Evolutionary conservation across 2,329 filamentous ascomycete species (phyloP).

Genomic region (Aspergillus udagawae): DNA sequence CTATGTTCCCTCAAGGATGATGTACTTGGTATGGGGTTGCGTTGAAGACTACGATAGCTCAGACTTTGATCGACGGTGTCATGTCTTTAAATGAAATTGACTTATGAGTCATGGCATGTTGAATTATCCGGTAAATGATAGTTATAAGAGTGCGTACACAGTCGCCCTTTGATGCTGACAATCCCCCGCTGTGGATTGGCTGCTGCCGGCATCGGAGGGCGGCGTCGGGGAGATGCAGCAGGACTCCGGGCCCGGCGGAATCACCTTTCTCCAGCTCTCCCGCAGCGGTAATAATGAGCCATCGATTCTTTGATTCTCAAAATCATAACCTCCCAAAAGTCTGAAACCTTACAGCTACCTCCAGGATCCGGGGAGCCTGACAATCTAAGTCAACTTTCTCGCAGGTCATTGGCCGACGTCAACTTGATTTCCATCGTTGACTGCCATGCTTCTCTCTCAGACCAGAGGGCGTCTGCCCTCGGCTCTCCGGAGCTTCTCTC

Average conservation of each 20-base stretch:
- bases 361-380: background rate
- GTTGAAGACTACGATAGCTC: background rate
- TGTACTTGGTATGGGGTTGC: background rate
- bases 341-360: background rate
- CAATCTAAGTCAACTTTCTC: background rate
- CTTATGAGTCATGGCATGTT: background rate
- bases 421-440: background rate
- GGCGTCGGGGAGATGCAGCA: slow-evolving; percentile 4
- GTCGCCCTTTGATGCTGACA: slow-evolving; percentile 6
- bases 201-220: slow-evolving; percentile 1
- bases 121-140: background rate
- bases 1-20: background rate
- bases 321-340: background rate
- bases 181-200: slow-evolving; percentile 12
- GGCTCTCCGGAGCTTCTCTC: slow-evolving; percentile 22
- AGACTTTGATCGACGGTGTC: background rate
- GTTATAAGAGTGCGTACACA: background rate
- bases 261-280: slow-evolving; percentile 2
- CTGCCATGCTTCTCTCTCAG: slow-evolving; percentile 13
- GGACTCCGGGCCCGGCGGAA: slow-evolving; percentile 1
- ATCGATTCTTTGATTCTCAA: background rate
- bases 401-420: background rate
- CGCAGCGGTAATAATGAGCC: background rate
- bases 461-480: slow-evolving; percentile 23
- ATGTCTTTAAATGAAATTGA: background rate